Evolutionary conservation across 495 filamentous ascomycete species (phyloP), one percentile per base, ranked within the genome.

Genomic region (Podospora tetraspora): DNA sequence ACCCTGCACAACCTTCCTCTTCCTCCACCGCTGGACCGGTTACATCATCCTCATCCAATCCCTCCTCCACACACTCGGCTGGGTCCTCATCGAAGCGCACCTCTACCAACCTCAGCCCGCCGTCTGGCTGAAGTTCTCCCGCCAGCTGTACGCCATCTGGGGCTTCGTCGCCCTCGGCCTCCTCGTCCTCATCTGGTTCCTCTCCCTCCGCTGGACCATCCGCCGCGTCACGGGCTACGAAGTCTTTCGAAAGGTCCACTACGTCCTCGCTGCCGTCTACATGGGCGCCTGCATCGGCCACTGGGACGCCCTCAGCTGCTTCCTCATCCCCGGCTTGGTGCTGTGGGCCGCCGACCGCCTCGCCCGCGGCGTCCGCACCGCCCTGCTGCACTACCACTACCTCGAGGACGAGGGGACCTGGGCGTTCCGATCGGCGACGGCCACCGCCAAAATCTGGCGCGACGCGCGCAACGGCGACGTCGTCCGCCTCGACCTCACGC

Each of bases 241-340:
- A 70, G 82, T 86, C 70, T 91, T 90, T 76, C 79, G 86, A 12
- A 89, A 90, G 68, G 72, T 81, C 3, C 88, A 90, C 72, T 88
- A 89, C 70, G 76, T 89, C 12, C 70, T 90, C 13, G 89, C 89
- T 0, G 83, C 87, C 77, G 75, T 90, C 21, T 91, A 89, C 72
- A 81, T 90, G 30, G 88, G 88, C 0, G 88, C 87, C 32, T 86
- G 88, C 73, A 90, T 87, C 83, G 88, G 83, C 9, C 88, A 91
- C 68, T 91, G 88, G 89, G 74, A 79, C 10, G 73, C 86, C 57
- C 76, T 90, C 37, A 79, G 82, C 52, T 88, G 86, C 70, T 91
- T 87, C 74, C 74, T 91, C 73, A 82, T 90, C 60, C 84, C 89
- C 1, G 84, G 83, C 2, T 72, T 91, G 30, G 81, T 82, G 11